These are phyloP conservation scores for Curvularia lunata DNA, from an alignment of 2,329 filamentous ascomycete species.

Conservation along the genomic window DNA sequence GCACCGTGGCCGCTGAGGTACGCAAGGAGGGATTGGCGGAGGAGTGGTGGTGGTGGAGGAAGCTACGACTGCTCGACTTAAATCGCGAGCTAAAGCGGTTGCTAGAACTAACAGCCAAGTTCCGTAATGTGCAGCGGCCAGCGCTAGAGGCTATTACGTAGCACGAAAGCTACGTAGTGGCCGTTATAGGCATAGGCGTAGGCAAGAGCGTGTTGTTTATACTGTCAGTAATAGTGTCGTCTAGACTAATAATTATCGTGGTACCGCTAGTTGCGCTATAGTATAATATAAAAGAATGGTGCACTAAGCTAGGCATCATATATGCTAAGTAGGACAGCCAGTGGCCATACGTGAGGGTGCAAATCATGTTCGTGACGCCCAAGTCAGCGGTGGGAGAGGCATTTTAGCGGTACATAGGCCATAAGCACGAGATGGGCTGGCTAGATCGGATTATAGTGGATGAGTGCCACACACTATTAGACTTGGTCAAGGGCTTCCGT, in stretches of 20 bases:
- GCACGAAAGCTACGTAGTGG: slow-evolving; percentile 24
- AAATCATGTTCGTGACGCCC: slow-evolving; percentile 33
- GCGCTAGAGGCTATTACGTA: slow-evolving; percentile 28
- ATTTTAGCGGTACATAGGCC: slow-evolving; percentile 30
- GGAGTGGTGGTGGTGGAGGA: background rate
- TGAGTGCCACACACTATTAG: slow-evolving; percentile 29
- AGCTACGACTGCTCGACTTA: background rate
- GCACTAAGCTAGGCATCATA: slow-evolving; percentile 15
- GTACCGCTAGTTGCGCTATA: slow-evolving; percentile 31
- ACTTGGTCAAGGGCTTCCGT: slow-evolving; percentile 18
- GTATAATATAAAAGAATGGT: slow-evolving; percentile 26
- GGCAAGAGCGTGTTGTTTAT: too few species aligned
- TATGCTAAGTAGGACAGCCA: slow-evolving; percentile 26
- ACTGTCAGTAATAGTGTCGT: too few species aligned
- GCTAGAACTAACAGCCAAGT: slow-evolving; percentile 17
- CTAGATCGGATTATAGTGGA: slow-evolving; percentile 30
- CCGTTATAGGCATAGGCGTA: slow-evolving; percentile 30
- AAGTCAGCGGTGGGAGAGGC: slow-evolving; percentile 27
- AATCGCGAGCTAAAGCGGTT: slow-evolving; percentile 17
- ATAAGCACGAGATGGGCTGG: slow-evolving; percentile 16
- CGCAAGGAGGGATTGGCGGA: background rate
- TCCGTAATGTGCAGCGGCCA: slow-evolving; percentile 25
- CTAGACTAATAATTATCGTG: slow-evolving; percentile 19
- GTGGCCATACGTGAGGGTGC: slow-evolving; percentile 16
- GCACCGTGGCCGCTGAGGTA: background rate